These are phyloP conservation scores for Eleusine coracana DNA, from an alignment of 176 grass and related monocot species.

Conservation along the genomic window DNA sequence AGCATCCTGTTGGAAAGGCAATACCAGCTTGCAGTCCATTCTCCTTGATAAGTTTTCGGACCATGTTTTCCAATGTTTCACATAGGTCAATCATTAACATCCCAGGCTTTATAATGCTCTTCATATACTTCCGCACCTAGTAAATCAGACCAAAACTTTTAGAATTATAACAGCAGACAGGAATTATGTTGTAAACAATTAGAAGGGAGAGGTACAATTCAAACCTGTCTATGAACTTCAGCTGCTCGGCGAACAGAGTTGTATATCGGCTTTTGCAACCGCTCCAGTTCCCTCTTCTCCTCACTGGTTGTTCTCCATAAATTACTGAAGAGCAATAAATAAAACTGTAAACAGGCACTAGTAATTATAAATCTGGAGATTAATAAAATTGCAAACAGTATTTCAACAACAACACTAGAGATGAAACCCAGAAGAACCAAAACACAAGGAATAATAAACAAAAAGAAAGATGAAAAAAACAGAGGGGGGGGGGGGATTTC, in stretches of 20 bases:
- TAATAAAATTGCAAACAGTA: neutral
- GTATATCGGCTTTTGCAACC: slow-evolving; percentile 85
- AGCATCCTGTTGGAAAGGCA: slow-evolving; percentile 64
- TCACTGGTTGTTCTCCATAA: slow-evolving; percentile 92
- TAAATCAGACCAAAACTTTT: slow-evolving; percentile 23
- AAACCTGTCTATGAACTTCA: slow-evolving; percentile 99
- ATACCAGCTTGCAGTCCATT: slow-evolving; percentile 67
- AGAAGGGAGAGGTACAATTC: neutral
- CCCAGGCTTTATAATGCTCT: slow-evolving; percentile 89
- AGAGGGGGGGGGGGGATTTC: no score
- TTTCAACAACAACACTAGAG: neutral
- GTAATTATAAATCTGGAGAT: neutral
- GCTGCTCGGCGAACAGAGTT: slow-evolving; percentile 85
- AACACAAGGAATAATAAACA: no score
- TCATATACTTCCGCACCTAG: slow-evolving; percentile 95
- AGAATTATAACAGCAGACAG: slow-evolving; percentile 24
- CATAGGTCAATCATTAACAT: slow-evolving; percentile 96
- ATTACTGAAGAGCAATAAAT: slow-evolving; percentile 57
- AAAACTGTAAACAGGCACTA: slow-evolving; percentile 31
- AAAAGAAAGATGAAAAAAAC: no score
- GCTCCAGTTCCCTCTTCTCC: slow-evolving; percentile 93
- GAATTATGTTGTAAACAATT: slow-evolving; percentile 18
- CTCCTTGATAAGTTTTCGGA: slow-evolving; percentile 66
- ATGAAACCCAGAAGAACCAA: no score
- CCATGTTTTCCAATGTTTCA: slow-evolving; percentile 63